A percentile compares a stretch with the other conserved stretches of the same genome.
Evolutionary conservation across 2,329 filamentous ascomycete species (phyloP).

Genomic region (Penicillium oxalicum): DNA sequence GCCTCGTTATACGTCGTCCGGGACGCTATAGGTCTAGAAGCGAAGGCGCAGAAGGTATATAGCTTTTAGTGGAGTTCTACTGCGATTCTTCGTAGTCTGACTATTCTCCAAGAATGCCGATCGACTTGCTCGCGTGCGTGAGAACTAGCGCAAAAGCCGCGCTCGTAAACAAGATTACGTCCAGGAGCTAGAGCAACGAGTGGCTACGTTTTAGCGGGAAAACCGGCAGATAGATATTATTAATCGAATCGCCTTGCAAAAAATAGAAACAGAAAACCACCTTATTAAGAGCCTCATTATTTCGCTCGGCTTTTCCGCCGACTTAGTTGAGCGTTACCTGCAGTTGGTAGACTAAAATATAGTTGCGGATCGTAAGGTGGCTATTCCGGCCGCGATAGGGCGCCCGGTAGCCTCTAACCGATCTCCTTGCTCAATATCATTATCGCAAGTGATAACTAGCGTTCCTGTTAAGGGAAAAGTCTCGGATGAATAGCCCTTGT

Average conservation of each 20-base stretch:
- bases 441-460: background rate
- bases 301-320: slow-evolving; percentile 20
- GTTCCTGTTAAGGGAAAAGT: no score
- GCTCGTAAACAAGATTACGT: slow-evolving; percentile 32
- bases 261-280: slow-evolving; percentile 30
- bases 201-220: slow-evolving; percentile 24
- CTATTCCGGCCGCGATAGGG: slow-evolving; percentile 29
- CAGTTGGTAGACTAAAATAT: slow-evolving; percentile 15
- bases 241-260: slow-evolving; percentile 29
- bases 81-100: slow-evolving; percentile 3
- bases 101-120: slow-evolving; percentile 20
- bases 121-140: slow-evolving; percentile 37
- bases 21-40: no score
- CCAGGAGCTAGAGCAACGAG: slow-evolving; percentile 32
- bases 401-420: slow-evolving; percentile 1
- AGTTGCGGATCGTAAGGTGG: slow-evolving; percentile 25
- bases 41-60: no score
- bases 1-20: no score
- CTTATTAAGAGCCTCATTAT: slow-evolving; percentile 24
- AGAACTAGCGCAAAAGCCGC: slow-evolving; percentile 36
- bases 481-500: no score
- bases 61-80: no score
- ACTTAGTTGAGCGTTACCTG: slow-evolving; percentile 25
- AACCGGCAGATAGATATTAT: slow-evolving; percentile 29
- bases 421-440: background rate